phyloP scores from a whole-genome alignment of 345 rosid genomes.

The Hirschfeldia incana region DNA sequence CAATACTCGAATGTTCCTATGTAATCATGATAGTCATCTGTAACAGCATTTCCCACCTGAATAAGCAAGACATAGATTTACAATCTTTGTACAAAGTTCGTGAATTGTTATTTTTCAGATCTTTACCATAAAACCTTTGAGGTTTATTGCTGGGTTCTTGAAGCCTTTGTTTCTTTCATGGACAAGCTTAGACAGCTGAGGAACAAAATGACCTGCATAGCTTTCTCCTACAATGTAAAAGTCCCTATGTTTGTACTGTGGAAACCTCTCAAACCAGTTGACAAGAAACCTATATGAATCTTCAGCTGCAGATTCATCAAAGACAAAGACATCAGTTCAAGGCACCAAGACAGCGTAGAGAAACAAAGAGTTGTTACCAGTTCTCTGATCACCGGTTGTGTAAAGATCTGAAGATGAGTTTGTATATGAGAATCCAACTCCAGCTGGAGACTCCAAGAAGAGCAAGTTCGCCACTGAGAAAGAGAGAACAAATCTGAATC shows the following conservation, averaged over 20 bases:
- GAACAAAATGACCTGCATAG: slow-evolving; percentile 99
- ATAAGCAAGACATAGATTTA: slow-evolving; percentile 14
- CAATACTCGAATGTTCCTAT: slow-evolving; percentile 91
- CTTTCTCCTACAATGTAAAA: slow-evolving; percentile 96
- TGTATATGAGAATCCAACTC: slow-evolving; percentile 92
- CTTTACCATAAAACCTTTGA: slow-evolving; percentile 88
- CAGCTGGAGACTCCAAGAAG: slow-evolving; percentile 95
- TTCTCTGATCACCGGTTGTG: slow-evolving; percentile 79
- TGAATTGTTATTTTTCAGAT: not conserved
- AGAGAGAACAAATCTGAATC: slow-evolving; percentile 23
- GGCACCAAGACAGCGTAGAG: too few relatives aligned
- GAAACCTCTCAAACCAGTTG: slow-evolving; percentile 93
- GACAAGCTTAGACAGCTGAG: slow-evolving; percentile 84
- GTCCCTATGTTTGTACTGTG: slow-evolving; percentile 86
- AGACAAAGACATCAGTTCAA: not conserved
- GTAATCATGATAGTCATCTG: slow-evolving; percentile 81
- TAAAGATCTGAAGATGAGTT: slow-evolving; percentile 84
- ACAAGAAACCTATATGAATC: slow-evolving; percentile 75
- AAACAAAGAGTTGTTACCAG: slow-evolving; percentile 51
- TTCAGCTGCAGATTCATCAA: slow-evolving; percentile 61
- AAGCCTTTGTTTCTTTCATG: slow-evolving; percentile 66
- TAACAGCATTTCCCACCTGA: slow-evolving; percentile 96
- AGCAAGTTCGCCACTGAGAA: slow-evolving; percentile 82
- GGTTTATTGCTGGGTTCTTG: slow-evolving; percentile 66
- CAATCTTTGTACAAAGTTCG: slow-evolving; percentile 13